These are phyloP conservation scores for Kingdonia uniflora DNA, from an alignment of 164 flowering plant species.

Conservation along the genomic window DNA sequence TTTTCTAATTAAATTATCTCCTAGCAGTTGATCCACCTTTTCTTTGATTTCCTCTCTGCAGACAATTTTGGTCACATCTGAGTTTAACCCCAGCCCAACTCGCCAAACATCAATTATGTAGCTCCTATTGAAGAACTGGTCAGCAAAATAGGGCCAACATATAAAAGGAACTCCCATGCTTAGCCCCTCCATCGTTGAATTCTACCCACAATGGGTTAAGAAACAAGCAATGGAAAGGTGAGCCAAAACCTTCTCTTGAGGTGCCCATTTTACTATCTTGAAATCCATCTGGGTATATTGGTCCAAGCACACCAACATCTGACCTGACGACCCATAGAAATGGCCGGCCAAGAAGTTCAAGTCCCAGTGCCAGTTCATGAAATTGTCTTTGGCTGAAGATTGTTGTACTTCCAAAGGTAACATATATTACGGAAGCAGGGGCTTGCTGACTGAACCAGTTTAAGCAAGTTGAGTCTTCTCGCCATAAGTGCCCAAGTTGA, in stretches of 20 bases:
- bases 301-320: background rate
- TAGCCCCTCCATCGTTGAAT: constrained; percentile 13
- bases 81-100: constrained; percentile 10
- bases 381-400: constrained; percentile 9
- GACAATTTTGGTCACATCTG: constrained; percentile 8
- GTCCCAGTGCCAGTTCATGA: constrained; percentile 21
- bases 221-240: constrained; percentile 15
- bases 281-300: background rate
- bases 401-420: constrained; percentile 1
- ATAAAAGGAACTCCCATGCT: constrained; percentile 10
- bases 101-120: constrained; percentile 12
- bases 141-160: constrained; percentile 17
- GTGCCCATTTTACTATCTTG: constrained; percentile 9
- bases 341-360: constrained; percentile 15
- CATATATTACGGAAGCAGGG: background rate
- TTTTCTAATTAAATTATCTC: constrained; percentile 6
- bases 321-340: constrained; percentile 21
- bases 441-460: background rate
- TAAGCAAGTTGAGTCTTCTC: constrained; percentile 15
- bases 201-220: constrained; percentile 10
- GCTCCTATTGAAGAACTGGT: constrained; percentile 11
- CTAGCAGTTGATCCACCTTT: constrained; percentile 6
- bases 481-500: constrained; percentile 12
- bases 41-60: constrained; percentile 10
- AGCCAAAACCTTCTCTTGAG: constrained; percentile 15